Evolutionary conservation across 768 basidiomycete genomes (phyloP).

Genomic region (Pholiota molesta): DNA sequence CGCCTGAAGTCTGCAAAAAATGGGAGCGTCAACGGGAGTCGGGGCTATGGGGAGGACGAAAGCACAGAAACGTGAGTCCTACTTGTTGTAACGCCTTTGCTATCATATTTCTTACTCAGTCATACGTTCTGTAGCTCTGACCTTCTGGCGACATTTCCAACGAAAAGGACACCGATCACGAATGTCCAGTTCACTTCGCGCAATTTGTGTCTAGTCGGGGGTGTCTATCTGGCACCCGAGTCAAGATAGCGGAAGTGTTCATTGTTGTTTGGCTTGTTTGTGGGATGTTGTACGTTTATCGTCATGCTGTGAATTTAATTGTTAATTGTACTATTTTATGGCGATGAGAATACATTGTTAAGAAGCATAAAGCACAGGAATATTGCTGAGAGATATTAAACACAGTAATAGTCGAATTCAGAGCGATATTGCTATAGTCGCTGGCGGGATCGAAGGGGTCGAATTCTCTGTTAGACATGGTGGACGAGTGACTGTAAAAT

Average conservation of each 20-base stretch:
- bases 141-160: conserved; percentile 88
- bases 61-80: conserved; percentile 70
- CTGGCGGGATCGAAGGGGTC: no score
- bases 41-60: conserved; percentile 54
- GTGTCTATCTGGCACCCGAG: conserved; percentile 68
- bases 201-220: conserved; percentile 90
- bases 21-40: conserved; percentile 37
- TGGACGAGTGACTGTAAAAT: no score
- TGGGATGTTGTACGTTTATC: conserved; percentile 12
- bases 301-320: conserved; percentile 8
- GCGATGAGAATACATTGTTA: background rate
- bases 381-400: background rate
- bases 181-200: conserved; percentile 94
- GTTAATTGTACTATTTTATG: conserved; percentile 6
- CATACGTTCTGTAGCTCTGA: conserved; percentile 59
- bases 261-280: background rate
- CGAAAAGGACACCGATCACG: conserved; percentile 92
- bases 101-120: conserved; percentile 9
- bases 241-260: conserved; percentile 25
- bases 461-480: no score
- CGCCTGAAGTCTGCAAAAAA: conserved; percentile 61
- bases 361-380: background rate
- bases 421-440: no score
- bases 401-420: background rate
- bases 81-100: background rate